These are phyloP conservation scores for Dissoconium aciculare DNA, from an alignment of 2,329 filamentous ascomycete species.

Conservation along the genomic window DNA sequence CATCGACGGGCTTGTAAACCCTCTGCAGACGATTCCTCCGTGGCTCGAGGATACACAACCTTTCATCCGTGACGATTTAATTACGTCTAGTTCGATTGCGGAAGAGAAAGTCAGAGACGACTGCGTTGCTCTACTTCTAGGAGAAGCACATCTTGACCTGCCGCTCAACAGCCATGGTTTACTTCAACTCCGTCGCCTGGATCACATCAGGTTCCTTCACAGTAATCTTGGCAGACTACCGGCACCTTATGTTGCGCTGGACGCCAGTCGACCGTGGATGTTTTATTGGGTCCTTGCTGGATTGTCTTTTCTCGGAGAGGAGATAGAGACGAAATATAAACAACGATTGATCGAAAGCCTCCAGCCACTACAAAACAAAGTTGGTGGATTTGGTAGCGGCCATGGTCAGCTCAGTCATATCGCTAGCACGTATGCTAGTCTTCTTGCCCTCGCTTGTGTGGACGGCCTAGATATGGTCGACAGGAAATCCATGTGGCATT, in stretches of 20 bases:
- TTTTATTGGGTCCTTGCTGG: conserved; percentile 81
- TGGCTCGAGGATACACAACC: too few relatives aligned
- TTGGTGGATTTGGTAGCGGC: conserved; percentile 85
- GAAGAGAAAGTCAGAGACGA: conserved; percentile 12
- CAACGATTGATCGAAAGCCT: conserved; percentile 55
- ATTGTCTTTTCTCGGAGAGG: conserved; percentile 61
- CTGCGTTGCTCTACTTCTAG: conserved; percentile 17
- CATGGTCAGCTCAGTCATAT: conserved; percentile 80
- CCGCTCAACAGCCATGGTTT: conserved; percentile 53
- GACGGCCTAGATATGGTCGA: conserved; percentile 66
- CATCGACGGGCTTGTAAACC: too few relatives aligned
- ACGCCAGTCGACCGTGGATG: conserved; percentile 85
- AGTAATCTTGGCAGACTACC: conserved; percentile 47
- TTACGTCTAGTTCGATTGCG: conserved; percentile 14
- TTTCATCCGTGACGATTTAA: too few relatives aligned
- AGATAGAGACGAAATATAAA: conserved; percentile 50
- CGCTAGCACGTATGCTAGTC: conserved; percentile 72
- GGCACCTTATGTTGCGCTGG: conserved; percentile 53
- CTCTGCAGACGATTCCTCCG: too few relatives aligned
- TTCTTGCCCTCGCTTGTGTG: conserved; percentile 65
- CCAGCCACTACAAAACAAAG: conserved; percentile 62
- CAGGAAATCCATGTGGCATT: conserved; percentile 76
- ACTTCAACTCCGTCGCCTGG: conserved; percentile 52
- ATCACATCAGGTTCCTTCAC: conserved; percentile 47
- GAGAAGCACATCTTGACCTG: conserved; percentile 27